Evolutionary conservation across 257 asterid species (phyloP), one percentile per base, ranked within the genome.

Genomic region (Lantana camara): DNA sequence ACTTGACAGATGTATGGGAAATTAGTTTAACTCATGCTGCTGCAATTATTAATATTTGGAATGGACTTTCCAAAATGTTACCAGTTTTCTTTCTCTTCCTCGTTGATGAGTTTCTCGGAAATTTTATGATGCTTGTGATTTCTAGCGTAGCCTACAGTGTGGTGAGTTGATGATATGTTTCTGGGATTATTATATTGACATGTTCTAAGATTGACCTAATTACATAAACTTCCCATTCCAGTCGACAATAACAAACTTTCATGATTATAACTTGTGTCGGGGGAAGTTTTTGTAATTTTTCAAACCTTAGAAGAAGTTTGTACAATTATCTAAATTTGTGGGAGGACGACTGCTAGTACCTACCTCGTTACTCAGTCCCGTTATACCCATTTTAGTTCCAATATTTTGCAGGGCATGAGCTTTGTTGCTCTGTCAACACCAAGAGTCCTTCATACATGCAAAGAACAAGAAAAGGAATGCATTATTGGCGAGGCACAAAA

Each of bases 1-100:
- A 83, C 63, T 57, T 83, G 3, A 82, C 89, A 0, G 64, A 74
- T 57, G 89, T 86, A 8, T 86, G 95, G 95, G 67, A 72, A n/a
- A 41, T 86, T 15, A 77, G 73, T 29, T 66, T 80, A 15, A 78
- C 83, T 32, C 78, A 72, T 52, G 85, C 95, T 45, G 83, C 91
- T 24, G 85, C 60, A 2, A 80, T 82, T 20, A 19, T 79, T 40
- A 86, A 84, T 14, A 14, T 83, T 10, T 81, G 80, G 82, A 49
- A 55, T 10, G 95, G 92, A 20, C 21, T 75, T 27, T 29, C 67
- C 0, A 11, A 29, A 57, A 5, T 70, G 0, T 9, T 76, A 63
- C 85, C 79, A 0, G 44, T 67, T 11, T 44, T 73, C 19, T 67
- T 71, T 15, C 73, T 70, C 63, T 63, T 60, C 64, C 1, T 67